Evolutionary conservation across 2,329 filamentous ascomycete genomes (phyloP).

Genomic region (Colletotrichum graminicola): DNA sequence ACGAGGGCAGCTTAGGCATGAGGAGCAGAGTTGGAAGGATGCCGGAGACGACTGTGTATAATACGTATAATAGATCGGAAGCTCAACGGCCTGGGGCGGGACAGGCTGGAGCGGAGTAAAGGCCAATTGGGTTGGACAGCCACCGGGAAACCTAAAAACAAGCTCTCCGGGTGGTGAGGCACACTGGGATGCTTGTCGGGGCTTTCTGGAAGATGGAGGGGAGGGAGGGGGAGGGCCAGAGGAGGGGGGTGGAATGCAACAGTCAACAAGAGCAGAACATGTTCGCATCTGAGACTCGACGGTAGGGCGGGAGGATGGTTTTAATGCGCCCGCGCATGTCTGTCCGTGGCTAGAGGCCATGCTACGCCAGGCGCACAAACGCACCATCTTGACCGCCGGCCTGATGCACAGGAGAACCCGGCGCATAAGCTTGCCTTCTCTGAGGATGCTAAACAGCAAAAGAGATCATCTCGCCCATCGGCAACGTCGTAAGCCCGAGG

Average conservation of each 20-base stretch:
- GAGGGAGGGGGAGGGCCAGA: conserved; percentile 6
- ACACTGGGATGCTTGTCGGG: conserved; percentile 23
- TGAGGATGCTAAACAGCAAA: conserved; percentile 10
- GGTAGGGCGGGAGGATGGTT: conserved; percentile 36
- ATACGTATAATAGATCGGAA: not conserved
- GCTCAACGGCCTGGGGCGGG: not conserved
- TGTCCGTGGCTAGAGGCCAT: not conserved
- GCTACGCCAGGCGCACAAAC: not conserved
- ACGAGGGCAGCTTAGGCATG: conserved; percentile 48
- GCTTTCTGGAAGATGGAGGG: conserved; percentile 33
- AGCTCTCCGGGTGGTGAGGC: conserved; percentile 30
- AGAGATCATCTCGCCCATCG: conserved; percentile 33
- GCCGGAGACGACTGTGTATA: not conserved
- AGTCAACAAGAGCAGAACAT: conserved; percentile 23
- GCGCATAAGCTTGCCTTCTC: conserved; percentile 4
- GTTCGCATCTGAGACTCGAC: conserved; percentile 30
- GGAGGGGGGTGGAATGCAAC: conserved; percentile 37
- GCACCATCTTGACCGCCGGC: not conserved
- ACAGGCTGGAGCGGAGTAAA: not conserved
- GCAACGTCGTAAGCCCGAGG: conserved; percentile 38
- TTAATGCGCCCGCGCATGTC: conserved; percentile 30
- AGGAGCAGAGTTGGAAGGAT: not conserved
- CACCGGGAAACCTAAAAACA: conserved; percentile 32
- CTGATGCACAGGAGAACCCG: conserved; percentile 8
- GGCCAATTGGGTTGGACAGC: conserved; percentile 39